phyloP scores from a whole-genome alignment of 2,329 filamentous ascomycete genomes.

The Exophiala sp. region DNA sequence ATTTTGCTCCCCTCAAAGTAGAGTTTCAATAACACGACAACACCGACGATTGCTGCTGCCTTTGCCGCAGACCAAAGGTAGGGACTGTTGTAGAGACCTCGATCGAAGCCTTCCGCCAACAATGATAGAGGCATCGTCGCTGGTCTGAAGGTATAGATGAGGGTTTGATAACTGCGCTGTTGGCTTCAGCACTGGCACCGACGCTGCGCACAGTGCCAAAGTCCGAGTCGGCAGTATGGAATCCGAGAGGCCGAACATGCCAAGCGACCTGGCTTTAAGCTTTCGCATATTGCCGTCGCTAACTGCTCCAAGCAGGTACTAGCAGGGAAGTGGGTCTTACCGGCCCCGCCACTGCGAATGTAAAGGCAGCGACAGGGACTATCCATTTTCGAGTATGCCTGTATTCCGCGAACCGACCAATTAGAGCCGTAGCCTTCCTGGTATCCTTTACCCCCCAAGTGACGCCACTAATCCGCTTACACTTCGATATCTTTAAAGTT shows the following conservation, averaged over 20 bases:
- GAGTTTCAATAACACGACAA: conserved; percentile 59
- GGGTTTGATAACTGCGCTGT: neutral
- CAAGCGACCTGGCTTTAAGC: no score
- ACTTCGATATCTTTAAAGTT: neutral
- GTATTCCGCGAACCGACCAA: neutral
- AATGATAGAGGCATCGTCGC: conserved; percentile 56
- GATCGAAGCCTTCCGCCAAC: conserved; percentile 47
- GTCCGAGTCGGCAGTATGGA: no score
- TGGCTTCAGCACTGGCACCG: no score
- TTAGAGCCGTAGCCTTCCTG: conserved; percentile 5
- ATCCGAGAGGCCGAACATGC: no score
- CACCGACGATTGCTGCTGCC: conserved; percentile 45
- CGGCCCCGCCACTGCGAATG: no score
- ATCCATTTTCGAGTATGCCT: neutral
- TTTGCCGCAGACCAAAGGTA: conserved; percentile 50
- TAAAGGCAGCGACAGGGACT: neutral
- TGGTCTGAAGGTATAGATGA: neutral
- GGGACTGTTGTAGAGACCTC: conserved; percentile 52
- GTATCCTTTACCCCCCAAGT: neutral
- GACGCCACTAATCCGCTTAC: neutral
- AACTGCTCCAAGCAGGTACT: no score
- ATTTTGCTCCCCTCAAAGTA: conserved; percentile 71
- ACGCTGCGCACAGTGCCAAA: no score
- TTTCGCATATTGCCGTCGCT: no score
- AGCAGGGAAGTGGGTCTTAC: no score